These are phyloP conservation scores for Podaxis carcinomalis DNA, from an alignment of 768 basidiomycete genomes.

Conservation along the genomic window DNA sequence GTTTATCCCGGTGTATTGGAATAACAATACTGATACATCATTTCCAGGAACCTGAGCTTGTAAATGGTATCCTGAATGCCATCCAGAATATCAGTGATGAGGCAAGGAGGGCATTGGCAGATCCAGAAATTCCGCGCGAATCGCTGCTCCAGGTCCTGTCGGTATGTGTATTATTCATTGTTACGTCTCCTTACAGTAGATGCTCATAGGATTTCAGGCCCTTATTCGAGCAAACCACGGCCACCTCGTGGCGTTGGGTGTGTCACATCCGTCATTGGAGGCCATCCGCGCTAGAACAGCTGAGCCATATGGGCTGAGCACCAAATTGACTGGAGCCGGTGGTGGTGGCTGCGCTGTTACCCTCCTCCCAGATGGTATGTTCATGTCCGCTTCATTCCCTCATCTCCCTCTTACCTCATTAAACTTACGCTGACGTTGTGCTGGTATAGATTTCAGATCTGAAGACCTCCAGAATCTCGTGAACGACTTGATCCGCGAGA, in stretches of 20 bases:
- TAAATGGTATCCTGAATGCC: slow-evolving; percentile 68
- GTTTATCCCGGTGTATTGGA: not conserved
- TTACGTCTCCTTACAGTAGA: slow-evolving; percentile 6
- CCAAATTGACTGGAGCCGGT: slow-evolving; percentile 97
- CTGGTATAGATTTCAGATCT: slow-evolving; percentile 63
- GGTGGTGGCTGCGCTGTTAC: slow-evolving; percentile 99
- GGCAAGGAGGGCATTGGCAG: slow-evolving; percentile 70
- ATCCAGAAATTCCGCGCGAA: slow-evolving; percentile 64
- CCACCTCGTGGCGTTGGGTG: slow-evolving; percentile 79
- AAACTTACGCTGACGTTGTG: slow-evolving; percentile 7
- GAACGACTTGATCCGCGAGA: slow-evolving; percentile 50
- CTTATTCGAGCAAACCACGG: slow-evolving; percentile 89
- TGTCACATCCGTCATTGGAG: slow-evolving; percentile 89
- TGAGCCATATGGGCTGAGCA: slow-evolving; percentile 66
- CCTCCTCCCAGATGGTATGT: slow-evolving; percentile 82
- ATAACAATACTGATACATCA: slow-evolving; percentile 1
- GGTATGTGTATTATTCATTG: slow-evolving; percentile 40
- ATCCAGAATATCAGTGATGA: slow-evolving; percentile 87
- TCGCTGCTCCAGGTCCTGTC: slow-evolving; percentile 63
- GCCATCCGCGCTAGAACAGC: slow-evolving; percentile 70
- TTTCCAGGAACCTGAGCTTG: slow-evolving; percentile 76
- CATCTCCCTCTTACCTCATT: slow-evolving; percentile 1
- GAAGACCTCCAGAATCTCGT: slow-evolving; percentile 55
- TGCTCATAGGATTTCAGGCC: slow-evolving; percentile 37
- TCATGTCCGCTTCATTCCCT: not conserved